A percentile compares a stretch with the other conserved stretches of the same genome.
phyloP scores from a whole-genome alignment of 306 rosid genomes.

The Datisca glomerata region DNA sequence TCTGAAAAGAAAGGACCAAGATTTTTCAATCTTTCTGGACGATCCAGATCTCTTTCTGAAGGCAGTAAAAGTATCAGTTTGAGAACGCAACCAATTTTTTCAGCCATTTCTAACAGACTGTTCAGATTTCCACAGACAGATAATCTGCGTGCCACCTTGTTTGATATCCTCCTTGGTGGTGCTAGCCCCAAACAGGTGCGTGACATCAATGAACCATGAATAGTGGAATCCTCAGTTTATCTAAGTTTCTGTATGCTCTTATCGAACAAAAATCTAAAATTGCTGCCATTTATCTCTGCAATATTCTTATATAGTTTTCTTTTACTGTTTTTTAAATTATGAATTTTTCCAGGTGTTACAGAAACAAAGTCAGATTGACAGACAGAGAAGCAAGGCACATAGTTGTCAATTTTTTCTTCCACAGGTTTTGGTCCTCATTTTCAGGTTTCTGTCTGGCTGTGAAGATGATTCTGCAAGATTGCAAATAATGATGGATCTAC shows the following conservation, averaged over 20 bases:
- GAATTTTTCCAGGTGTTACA: constrained; percentile 67
- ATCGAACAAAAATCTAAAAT: no score
- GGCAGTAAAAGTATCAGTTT: constrained; percentile 36
- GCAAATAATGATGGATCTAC: constrained; percentile 65
- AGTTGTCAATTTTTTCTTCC: constrained; percentile 79
- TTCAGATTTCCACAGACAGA: constrained; percentile 90
- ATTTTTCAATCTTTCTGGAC: constrained; percentile 77
- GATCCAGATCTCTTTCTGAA: constrained; percentile 52
- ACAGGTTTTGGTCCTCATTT: constrained; percentile 73
- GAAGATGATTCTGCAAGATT: constrained; percentile 51
- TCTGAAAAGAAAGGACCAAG: constrained; percentile 86
- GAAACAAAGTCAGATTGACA: constrained; percentile 55
- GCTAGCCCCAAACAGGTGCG: constrained; percentile 98
- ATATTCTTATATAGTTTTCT: no score
- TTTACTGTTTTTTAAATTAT: constrained; percentile 1
- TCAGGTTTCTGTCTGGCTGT: constrained; percentile 70
- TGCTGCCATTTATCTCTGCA: no score
- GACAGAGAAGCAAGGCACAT: constrained; percentile 61
- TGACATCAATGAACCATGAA: no score
- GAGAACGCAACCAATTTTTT: constrained; percentile 66
- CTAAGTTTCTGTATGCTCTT: no score
- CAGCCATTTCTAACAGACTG: constrained; percentile 74
- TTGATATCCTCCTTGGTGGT: constrained; percentile 98
- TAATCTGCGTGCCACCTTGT: constrained; percentile 77
- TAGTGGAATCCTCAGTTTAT: no score